Conservation (phyloP, 78 protist genomes). For the Polysphondylium violaceum region DNA sequence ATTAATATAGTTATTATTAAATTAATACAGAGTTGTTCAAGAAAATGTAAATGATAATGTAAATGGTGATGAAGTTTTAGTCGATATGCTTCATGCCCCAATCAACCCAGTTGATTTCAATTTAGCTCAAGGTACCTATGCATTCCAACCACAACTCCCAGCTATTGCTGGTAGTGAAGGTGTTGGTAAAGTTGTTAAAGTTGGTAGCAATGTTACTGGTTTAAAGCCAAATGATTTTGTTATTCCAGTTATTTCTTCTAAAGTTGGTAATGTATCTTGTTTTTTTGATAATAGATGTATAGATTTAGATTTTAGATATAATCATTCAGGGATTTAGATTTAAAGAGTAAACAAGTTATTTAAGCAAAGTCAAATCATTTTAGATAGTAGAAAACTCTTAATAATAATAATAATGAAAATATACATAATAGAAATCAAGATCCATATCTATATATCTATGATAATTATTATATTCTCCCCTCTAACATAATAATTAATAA, state of each 20-base stretch:
- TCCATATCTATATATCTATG: not conserved
- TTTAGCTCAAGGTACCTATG: constrained; percentile 90
- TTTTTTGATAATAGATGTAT: too few relatives aligned
- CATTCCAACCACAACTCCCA: constrained; percentile 83
- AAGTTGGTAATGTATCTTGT: constrained; percentile 13
- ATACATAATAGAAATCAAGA: too few relatives aligned
- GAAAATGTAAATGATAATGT: constrained; percentile 38
- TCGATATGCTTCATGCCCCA: constrained; percentile 91
- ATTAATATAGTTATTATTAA: not conserved
- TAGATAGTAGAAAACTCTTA: too few relatives aligned
- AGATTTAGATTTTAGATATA: too few relatives aligned
- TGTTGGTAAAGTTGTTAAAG: constrained; percentile 88
- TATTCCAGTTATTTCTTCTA: constrained; percentile 49
- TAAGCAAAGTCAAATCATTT: too few relatives aligned
- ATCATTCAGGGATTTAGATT: too few relatives aligned
- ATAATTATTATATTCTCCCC: not conserved
- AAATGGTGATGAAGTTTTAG: constrained; percentile 63
- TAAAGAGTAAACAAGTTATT: too few relatives aligned
- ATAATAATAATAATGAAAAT: too few relatives aligned
- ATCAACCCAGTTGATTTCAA: constrained; percentile 94
- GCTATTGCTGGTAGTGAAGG: constrained; percentile 94
- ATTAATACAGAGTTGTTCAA: constrained; percentile 24
- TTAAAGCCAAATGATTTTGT: constrained; percentile 85
- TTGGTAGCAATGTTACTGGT: constrained; percentile 81
- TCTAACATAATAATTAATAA: not conserved